Base-by-base conservation (phyloP, 176 grass and related monocot genomes). In the Canna indica region DNA sequence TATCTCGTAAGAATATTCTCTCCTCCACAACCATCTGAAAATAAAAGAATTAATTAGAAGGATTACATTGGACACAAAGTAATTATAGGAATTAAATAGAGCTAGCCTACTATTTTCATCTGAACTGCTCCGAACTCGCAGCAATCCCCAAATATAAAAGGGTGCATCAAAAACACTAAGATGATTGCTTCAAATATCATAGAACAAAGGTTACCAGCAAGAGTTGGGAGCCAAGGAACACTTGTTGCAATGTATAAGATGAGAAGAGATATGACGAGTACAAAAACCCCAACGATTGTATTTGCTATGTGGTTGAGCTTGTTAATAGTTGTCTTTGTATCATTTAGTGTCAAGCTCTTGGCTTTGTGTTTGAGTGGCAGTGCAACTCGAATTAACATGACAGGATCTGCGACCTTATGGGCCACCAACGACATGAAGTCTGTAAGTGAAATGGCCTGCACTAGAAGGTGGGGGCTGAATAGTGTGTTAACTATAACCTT, bases 271-370 rank as follows among this genome's bases (percentile, higher is more conserved):
- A 97, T 72, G 2, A 77, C 93, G n/a, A 97, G 74, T 70, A 90
- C 84, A 39, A 97, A 83, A 24, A 97, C 20, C 1, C 47, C 83
- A 0, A 92, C 84, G 3, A 92, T 58, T 0, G 90, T 70, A 64
- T 92, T 97, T 59, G 93, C 93, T 86, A 97, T 90, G 20, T 90
- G 93, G 82, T 97, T 81, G 36, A 97, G 93, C 69, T 90, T 97
- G 76, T 97, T 97, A 59, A 97, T 86, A 2, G 93, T 86, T 24
- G 93, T 97, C 78, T 97, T 97, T 1, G 93, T 97, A 78, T 97
- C 93, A 38, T 97, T 97, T 12, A 97, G 93, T 34, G 93, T 97
- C 46, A 97, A 77, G n/a, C n/a, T 88, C 86, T 8, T 92, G 88
- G 88, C 88, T 16, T 89, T 97, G 48, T 88, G 88, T 60, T 97